These are phyloP conservation scores for Suhomyces tanzawaensis DNA, from an alignment of 805 yeast genomes.

Conservation along the genomic window DNA sequence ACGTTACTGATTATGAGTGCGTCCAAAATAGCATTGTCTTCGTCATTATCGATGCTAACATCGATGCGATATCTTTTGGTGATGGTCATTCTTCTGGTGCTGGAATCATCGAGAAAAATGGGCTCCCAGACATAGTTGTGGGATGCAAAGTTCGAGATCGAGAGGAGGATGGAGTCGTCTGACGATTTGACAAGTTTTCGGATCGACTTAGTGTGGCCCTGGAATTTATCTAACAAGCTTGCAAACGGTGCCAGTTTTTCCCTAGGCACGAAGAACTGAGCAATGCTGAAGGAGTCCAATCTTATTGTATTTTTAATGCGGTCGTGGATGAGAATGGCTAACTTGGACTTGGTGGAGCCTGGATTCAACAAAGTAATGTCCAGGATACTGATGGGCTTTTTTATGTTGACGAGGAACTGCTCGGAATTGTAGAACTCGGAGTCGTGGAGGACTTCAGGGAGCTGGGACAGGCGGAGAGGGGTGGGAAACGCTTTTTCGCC, in stretches of 20 bases:
- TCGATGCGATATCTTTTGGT: slow-evolving; percentile 34
- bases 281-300: slow-evolving; percentile 14
- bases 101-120: slow-evolving; percentile 18
- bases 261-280: background rate
- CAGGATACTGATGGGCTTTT: slow-evolving; percentile 19
- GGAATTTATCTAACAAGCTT: slow-evolving; percentile 48
- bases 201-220: slow-evolving; percentile 86
- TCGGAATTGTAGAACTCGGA: slow-evolving; percentile 11
- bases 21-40: slow-evolving; percentile 19
- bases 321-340: slow-evolving; percentile 34
- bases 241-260: background rate
- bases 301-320: slow-evolving; percentile 35
- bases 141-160: slow-evolving; percentile 37
- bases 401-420: slow-evolving; percentile 9
- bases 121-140: slow-evolving; percentile 46
- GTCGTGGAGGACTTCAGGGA: background rate
- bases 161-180: slow-evolving; percentile 30
- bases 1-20: slow-evolving; percentile 36
- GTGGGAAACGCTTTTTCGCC: slow-evolving; percentile 14
- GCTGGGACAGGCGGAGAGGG: background rate
- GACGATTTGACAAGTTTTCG: slow-evolving; percentile 62
- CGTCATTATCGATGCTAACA: slow-evolving; percentile 12
- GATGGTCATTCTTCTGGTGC: slow-evolving; percentile 21
- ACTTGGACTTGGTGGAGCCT: background rate
- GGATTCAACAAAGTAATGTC: slow-evolving; percentile 11